A percentile compares a stretch with the other conserved stretches of the same genome.
phyloP scores from a whole-genome alignment of 371 early-diverging fungal genomes.

The Apophysomyces elegans region DNA sequence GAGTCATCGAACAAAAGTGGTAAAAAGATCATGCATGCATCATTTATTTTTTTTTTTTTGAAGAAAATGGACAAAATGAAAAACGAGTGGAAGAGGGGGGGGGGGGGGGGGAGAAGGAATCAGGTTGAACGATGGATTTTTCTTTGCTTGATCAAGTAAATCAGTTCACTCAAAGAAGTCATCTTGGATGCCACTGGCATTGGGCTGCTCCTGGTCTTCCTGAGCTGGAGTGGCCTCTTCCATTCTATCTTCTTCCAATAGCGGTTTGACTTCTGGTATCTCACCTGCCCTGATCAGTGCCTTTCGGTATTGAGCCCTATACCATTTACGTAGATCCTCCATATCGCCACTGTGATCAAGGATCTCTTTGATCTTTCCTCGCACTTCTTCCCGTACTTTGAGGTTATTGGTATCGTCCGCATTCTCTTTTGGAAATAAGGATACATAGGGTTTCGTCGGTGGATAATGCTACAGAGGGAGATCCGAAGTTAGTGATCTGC shows the following conservation, averaged over 20 bases:
- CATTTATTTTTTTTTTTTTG: too few relatives aligned
- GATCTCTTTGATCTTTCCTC: conserved; percentile 29
- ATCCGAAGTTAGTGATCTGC: neutral
- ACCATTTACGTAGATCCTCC: conserved; percentile 25
- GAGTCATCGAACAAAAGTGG: too few relatives aligned
- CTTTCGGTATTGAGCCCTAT: conserved; percentile 39
- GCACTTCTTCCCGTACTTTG: conserved; percentile 23
- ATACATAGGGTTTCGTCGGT: conserved; percentile 38
- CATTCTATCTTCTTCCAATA: conserved; percentile 18
- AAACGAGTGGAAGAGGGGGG: too few relatives aligned
- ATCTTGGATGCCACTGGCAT: conserved; percentile 11
- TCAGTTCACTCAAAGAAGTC: conserved; percentile 35
- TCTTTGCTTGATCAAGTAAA: neutral
- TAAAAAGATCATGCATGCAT: too few relatives aligned
- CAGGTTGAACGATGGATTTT: too few relatives aligned
- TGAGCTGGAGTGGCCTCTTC: conserved; percentile 6
- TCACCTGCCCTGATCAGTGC: conserved; percentile 28
- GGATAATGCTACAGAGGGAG: conserved; percentile 33
- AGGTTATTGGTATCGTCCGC: conserved; percentile 22
- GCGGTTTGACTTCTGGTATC: conserved; percentile 23
- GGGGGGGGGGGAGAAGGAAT: too few relatives aligned
- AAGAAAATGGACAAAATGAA: too few relatives aligned
- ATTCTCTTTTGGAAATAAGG: conserved; percentile 34
- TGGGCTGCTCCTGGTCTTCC: neutral
- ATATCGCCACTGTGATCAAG: conserved; percentile 32